phyloP scores from a whole-genome alignment of 2,329 filamentous ascomycete species.

The Bipolaris zeicola region DNA sequence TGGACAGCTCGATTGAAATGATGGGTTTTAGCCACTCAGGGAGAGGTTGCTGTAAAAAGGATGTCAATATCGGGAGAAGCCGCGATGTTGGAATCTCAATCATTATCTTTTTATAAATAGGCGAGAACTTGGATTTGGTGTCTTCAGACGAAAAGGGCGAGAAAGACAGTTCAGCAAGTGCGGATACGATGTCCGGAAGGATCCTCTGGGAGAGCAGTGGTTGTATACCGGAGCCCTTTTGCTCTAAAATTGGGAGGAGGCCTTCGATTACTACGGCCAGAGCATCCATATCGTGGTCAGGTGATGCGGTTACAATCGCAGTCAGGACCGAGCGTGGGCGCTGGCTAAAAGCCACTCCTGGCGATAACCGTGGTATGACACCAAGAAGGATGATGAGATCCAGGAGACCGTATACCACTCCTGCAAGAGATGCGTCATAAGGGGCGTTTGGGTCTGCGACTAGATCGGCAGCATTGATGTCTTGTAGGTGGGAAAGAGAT shows the following conservation, averaged over 20 bases:
- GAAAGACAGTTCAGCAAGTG: conserved; percentile 43
- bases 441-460: conserved; percentile 39
- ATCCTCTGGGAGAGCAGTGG: conserved; percentile 45
- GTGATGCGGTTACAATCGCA: conserved; percentile 16
- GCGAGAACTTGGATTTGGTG: conserved; percentile 17
- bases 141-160: conserved; percentile 28
- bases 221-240: conserved; percentile 40
- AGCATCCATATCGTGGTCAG: conserved; percentile 13
- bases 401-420: conserved; percentile 47
- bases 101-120: conserved; percentile 28
- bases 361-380: conserved; percentile 44
- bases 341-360: conserved; percentile 40
- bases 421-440: conserved; percentile 47
- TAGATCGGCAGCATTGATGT: conserved; percentile 44
- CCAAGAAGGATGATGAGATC: conserved; percentile 43
- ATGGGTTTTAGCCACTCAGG: conserved; percentile 65
- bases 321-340: conserved; percentile 44
- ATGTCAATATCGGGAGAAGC: conserved; percentile 66
- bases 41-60: conserved; percentile 66
- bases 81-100: conserved; percentile 55
- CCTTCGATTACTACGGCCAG: conserved; percentile 23
- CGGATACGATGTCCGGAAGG: conserved; percentile 45
- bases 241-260: conserved; percentile 34
- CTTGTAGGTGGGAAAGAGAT: conserved; percentile 39
- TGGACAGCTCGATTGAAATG: conserved; percentile 63